Conservation (phyloP, 148 eudicot species). For the Linanthus parryae region DNA sequence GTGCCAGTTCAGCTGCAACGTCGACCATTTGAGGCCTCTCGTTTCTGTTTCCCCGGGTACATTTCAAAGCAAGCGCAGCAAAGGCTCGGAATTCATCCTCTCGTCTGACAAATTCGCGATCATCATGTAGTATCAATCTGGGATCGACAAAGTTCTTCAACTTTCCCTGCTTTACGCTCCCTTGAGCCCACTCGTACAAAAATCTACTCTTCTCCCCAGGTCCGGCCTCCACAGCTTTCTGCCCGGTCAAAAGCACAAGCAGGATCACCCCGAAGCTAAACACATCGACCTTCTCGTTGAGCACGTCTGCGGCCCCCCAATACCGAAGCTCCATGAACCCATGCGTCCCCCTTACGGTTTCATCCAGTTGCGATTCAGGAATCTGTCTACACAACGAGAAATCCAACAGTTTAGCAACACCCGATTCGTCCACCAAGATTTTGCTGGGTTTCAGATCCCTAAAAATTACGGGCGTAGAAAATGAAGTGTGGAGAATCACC, state of each 20-base stretch:
- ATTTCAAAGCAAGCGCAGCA: slow-evolving; percentile 7
- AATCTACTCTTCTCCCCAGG: too few species aligned
- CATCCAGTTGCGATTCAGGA: slow-evolving; percentile 12
- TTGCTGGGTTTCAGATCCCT: slow-evolving; percentile 5
- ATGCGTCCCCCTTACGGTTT: neutral
- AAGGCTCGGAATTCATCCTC: slow-evolving; percentile 7
- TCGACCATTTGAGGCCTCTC: slow-evolving; percentile 10
- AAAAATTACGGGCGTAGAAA: slow-evolving; percentile 11
- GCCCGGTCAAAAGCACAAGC: slow-evolving; percentile 6
- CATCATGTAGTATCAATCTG: too few species aligned
- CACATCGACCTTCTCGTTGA: slow-evolving; percentile 17
- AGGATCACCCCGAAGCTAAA: slow-evolving; percentile 13
- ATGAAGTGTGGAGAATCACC: slow-evolving; percentile 16
- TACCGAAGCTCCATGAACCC: slow-evolving; percentile 2
- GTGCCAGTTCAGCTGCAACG: slow-evolving; percentile 8
- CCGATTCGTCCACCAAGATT: slow-evolving; percentile 8
- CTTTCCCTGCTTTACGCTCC: too few species aligned
- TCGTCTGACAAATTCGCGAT: too few species aligned
- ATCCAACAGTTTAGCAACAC: slow-evolving; percentile 14
- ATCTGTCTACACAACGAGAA: slow-evolving; percentile 16
- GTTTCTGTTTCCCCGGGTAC: neutral
- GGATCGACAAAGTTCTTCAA: too few species aligned
- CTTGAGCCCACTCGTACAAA: too few species aligned
- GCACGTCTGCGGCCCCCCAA: neutral
- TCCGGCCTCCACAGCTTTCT: too few species aligned